Conservation (phyloP, 768 basidiomycete genomes). For the Hericium alpestre region DNA sequence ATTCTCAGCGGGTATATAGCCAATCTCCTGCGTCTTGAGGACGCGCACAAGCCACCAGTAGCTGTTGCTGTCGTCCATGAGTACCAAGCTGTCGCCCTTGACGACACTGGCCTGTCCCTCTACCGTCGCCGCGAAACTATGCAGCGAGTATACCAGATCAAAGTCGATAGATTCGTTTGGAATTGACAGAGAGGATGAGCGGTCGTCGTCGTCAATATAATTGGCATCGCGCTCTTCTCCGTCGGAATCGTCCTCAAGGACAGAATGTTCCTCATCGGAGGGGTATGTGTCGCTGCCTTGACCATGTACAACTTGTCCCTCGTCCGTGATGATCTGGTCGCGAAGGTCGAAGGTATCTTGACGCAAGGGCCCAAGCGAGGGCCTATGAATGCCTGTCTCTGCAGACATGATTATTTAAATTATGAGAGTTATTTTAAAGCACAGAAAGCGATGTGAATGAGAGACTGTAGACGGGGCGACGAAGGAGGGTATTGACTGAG, state of each 20-base stretch:
- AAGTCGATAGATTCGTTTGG: conserved; percentile 91
- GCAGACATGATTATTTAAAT: too few relatives aligned
- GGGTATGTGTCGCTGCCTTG: conserved; percentile 34
- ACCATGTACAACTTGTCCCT: conserved; percentile 34
- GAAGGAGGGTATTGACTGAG: background rate
- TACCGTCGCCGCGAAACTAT: conserved; percentile 94
- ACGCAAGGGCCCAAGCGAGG: conserved; percentile 15
- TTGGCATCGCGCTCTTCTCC: conserved; percentile 57
- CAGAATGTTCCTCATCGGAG: conserved; percentile 72
- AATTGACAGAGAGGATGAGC: conserved; percentile 74
- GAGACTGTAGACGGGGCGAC: background rate
- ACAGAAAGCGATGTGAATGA: too few relatives aligned
- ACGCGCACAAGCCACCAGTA: conserved; percentile 99
- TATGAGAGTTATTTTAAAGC: too few relatives aligned
- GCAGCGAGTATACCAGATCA: conserved; percentile 85
- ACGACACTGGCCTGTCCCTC: conserved; percentile 98
- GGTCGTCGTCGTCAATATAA: conserved; percentile 68
- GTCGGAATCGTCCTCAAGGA: conserved; percentile 79
- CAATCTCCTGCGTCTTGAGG: conserved; percentile 96
- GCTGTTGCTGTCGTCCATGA: conserved; percentile 97
- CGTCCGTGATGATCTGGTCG: conserved; percentile 46
- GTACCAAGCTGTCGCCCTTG: conserved; percentile 90
- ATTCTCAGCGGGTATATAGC: conserved; percentile 98
- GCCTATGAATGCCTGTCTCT: background rate
- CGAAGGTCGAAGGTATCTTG: conserved; percentile 68